Evolutionary conservation across 257 asterid species (phyloP).

Genomic region (Solanum raphanifolium): DNA sequence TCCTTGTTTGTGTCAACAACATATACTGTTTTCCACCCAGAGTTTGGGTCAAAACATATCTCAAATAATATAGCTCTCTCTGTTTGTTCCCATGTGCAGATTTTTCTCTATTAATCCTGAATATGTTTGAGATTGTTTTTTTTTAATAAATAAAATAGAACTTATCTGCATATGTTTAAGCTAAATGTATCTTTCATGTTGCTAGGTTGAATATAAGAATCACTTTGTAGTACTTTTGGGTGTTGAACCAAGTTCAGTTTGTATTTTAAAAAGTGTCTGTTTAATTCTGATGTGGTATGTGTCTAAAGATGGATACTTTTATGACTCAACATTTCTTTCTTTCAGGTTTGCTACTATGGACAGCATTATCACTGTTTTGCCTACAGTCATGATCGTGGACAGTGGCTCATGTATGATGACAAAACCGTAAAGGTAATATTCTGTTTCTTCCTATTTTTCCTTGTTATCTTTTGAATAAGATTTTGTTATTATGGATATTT

Average conservation of each 20-base stretch:
- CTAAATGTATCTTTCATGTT: neutral
- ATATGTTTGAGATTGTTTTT: neutral
- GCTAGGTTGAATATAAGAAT: neutral
- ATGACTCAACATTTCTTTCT: neutral
- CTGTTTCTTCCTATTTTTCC: neutral
- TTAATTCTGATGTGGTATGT: neutral
- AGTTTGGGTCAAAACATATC: neutral
- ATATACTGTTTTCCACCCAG: neutral
- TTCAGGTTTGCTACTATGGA: slow-evolving; percentile 67
- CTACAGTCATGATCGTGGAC: slow-evolving; percentile 57
- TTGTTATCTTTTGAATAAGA: neutral
- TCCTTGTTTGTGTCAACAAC: neutral
- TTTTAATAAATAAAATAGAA: neutral
- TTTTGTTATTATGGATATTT: neutral
- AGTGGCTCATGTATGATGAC: slow-evolving; percentile 97
- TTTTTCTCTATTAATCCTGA: neutral
- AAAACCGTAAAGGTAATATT: slow-evolving; percentile 70
- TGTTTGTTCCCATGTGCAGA: neutral
- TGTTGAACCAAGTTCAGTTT: neutral
- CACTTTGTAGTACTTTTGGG: neutral
- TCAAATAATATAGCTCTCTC: neutral
- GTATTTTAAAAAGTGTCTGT: neutral
- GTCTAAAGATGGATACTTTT: neutral
- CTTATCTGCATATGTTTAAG: neutral
- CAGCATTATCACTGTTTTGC: slow-evolving; percentile 97